Base-by-base conservation (phyloP, 2,329 filamentous ascomycete species). In the Pseudogymnoascus sp. region DNA sequence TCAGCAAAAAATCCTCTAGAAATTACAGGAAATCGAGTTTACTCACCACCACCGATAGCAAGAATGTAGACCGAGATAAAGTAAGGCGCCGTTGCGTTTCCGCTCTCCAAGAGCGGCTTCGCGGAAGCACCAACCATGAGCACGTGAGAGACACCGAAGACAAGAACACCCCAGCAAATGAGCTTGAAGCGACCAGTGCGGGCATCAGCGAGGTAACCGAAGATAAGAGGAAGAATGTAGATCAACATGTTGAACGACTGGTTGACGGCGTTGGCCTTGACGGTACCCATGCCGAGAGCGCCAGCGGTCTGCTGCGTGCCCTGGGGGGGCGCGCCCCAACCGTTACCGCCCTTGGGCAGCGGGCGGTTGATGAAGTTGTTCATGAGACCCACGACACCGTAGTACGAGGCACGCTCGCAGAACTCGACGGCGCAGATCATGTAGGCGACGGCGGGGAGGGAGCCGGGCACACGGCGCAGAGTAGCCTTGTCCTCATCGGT, bases 371-470 rank as follows among this genome's bases (percentile, higher is more conserved):
- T 80, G 68, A 81, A 88, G 71, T 88, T 88, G 66, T 77, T 78
- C 71, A 86, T 85, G 6, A 69, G 73, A 0, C 79, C 81, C 47
- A 84, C 82, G 4, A 86, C 86, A 63, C 88, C 89, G 71, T 91
- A 91, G 82, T 90, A 92, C 12, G 86, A 88, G 76, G 90, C 90
- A 60, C 88, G 86, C 77, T 92, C 89, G 76, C 86, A 89, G 64
- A 90, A 77, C 75, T 92, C 89, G 65, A 89, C 84, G 66, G 90
- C 85, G 59, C 86, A 87, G 65, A 92, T 83, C 26, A 85, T 86
- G 76, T 85, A 91, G 64, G 87, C 82, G 63, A 80, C 77, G 81
- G 82, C 86, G 60, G 86, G 85, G 66, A 91, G 83, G 71, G 80
- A 80, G 29, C 84, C 86, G 11, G 85, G 83, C 21, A 89, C 82